Base-by-base conservation (phyloP, 495 filamentous ascomycete genomes). In the Xylaria bambusicola region DNA sequence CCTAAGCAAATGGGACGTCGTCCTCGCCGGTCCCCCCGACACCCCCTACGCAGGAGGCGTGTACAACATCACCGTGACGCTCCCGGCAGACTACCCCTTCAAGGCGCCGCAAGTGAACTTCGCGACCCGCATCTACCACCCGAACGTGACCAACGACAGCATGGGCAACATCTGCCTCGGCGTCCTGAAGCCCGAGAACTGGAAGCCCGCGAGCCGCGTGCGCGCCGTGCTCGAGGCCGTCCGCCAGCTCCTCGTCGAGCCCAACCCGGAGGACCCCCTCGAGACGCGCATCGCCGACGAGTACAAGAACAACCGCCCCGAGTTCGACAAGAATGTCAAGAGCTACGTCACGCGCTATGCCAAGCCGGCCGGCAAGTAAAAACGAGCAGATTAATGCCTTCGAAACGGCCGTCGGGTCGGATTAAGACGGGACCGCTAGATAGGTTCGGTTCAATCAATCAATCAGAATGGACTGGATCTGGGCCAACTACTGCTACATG, bases 61-160 rank as follows among this genome's bases (percentile, higher is more conserved):
- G 58, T 98, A 95, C 85, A 81, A 84, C 38, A 77, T 98, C 18
- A 79, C 86, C 47, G 77, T 97, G 58, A 81, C 72, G 18, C 85
- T 98, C 4, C 94, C 94, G 18, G 76, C 74, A 58, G 89, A 94
- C 62, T 98, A 98, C 79, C 94, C 94, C 9, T 98, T 98, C 86
- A 96, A 95, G 67, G 87, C 94, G 4, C 95, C 95, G 0, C 80
- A 78, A 33, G 82, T 98, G 62, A 87, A 79, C 65, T 98, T 98
- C 84, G 81, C 83, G 51, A 98, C 94, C 38, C 96, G 94, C 70
- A 91, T 98, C 77, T 98, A 96, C 80, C 94, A 98, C 81, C 95
- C 95, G 13, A 98, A 98, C 76, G 86, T 98, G 45, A 92, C 90
- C 69, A 97, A 97, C 80, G 95, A 98, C 73, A 87, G 87, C 64